Base-by-base conservation (phyloP, 176 grass and related monocot genomes). In the Rhynchospora breviuscula region DNA sequence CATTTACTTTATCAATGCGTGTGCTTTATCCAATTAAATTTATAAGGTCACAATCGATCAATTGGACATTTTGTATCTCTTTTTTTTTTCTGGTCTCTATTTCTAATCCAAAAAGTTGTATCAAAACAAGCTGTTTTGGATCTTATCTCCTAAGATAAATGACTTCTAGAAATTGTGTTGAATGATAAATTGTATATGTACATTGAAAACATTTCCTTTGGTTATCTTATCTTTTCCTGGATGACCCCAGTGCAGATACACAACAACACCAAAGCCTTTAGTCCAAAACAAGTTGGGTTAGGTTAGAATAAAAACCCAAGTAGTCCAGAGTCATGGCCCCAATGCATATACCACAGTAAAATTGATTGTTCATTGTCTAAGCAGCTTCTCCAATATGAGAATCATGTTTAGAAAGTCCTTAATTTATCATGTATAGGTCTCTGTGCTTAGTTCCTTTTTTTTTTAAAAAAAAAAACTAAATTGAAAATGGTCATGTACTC, bases 101-200 rank as follows among this genome's bases (percentile, higher is more conserved):
- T 69, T 70, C 67, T 70, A 70, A 70, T 70, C 67, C 67, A 70
- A 46, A 40, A 70, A 46, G 17, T 70, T 70, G n/a, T 17, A 46
- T 45, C 44, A 14, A 17, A 77, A 56, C 9, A 77, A 29, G 11
- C 54, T 26, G 2, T 25, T 31, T 56, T 77, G 51, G 73, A 44
- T 45, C 66, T 69, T 18, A 22, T 61, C 7, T 19, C n/a, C 22
- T 15, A 12, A 35, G 26, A 68, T 15, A 68, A 68, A 68, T 18
- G 11, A 68, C 14, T 43, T 68, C 7, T 10, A 18, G 66, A 70
- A 65, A 70, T 69, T 44, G 18, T n/a, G 9, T 45, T 78, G 45
- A 23, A 54, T 7, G 3, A 78, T 58, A 58, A 57, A 29, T 9
- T 56, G 6, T 78, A 78, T 15, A 31, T 35, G 14, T 58, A 79